Percentiles rank a stretch among this genome's conserved stretches.
phyloP scores from a whole-genome alignment of 1,284 basidiomycete genomes.

The Hymenochaete sp. region DNA sequence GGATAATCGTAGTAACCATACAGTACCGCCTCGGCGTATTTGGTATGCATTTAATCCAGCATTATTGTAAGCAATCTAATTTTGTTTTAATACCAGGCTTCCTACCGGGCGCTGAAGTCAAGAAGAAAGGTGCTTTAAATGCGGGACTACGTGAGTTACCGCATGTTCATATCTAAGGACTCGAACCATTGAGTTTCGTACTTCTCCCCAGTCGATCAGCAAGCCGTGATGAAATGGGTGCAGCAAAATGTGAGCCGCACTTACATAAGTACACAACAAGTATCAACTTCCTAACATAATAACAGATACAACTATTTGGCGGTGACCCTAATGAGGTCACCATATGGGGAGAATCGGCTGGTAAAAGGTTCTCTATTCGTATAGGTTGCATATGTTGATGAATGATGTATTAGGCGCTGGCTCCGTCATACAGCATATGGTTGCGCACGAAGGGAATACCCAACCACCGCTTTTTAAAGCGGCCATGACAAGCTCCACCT shows the following conservation, averaged over 20 bases:
- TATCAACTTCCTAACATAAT: neutral
- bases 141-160: constrained; percentile 23
- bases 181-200: neutral
- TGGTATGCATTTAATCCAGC: neutral
- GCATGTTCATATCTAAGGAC: neutral
- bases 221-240: constrained; percentile 27
- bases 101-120: constrained; percentile 24
- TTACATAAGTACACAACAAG: constrained; percentile 2
- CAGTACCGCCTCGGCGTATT: constrained; percentile 18
- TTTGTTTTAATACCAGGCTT: constrained; percentile 20
- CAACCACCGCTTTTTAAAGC: constrained; percentile 18
- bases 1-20: constrained; percentile 16
- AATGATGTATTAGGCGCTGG: constrained; percentile 19
- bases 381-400: constrained; percentile 1
- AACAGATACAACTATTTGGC: constrained; percentile 24
- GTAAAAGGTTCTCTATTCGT: constrained; percentile 15
- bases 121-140: constrained; percentile 25
- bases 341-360: constrained; percentile 30
- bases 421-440: constrained; percentile 20
- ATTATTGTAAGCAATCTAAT: neutral
- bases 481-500: constrained; percentile 19
- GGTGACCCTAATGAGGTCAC: constrained; percentile 28
- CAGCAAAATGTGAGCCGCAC: constrained; percentile 23
- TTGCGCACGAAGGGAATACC: constrained; percentile 19
- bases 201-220: constrained; percentile 25